phyloP scores from a whole-genome alignment of 805 yeast genomes.

The Sungouiella thailandica region DNA sequence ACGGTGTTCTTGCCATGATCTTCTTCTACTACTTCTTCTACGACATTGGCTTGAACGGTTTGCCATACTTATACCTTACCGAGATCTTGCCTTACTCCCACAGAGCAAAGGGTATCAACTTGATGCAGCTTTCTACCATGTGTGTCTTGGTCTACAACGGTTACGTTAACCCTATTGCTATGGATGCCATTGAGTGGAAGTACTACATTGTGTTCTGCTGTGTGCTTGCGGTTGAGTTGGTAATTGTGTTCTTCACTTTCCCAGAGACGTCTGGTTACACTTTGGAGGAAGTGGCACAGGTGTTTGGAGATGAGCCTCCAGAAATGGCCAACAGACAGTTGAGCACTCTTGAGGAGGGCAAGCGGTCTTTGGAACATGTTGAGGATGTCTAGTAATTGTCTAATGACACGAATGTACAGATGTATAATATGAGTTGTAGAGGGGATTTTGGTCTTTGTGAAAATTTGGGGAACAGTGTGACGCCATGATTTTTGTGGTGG shows the following conservation, averaged over 20 bases:
- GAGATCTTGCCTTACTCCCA: constrained; percentile 36
- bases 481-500: too few species aligned
- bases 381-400: constrained; percentile 6
- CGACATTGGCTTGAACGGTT: constrained; percentile 40
- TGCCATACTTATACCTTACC: constrained; percentile 42
- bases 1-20: constrained; percentile 48
- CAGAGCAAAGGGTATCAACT: constrained; percentile 38
- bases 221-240: constrained; percentile 24
- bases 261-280: constrained; percentile 41
- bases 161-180: constrained; percentile 27
- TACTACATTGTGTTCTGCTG: constrained; percentile 40
- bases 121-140: constrained; percentile 20
- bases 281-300: constrained; percentile 39
- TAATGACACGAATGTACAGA: background rate
- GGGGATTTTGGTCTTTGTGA: too few species aligned
- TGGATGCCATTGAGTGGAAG: constrained; percentile 39
- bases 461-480: too few species aligned
- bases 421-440: too few species aligned
- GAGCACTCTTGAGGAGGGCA: constrained; percentile 1
- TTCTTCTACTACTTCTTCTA: constrained; percentile 42
- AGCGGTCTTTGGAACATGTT: constrained; percentile 7
- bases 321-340: constrained; percentile 7
- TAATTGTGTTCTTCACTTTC: constrained; percentile 27
- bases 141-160: constrained; percentile 19
- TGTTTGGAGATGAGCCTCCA: constrained; percentile 32